Conservation (phyloP, 2,329 filamentous ascomycete species). For the Penicillium janthinellum region DNA sequence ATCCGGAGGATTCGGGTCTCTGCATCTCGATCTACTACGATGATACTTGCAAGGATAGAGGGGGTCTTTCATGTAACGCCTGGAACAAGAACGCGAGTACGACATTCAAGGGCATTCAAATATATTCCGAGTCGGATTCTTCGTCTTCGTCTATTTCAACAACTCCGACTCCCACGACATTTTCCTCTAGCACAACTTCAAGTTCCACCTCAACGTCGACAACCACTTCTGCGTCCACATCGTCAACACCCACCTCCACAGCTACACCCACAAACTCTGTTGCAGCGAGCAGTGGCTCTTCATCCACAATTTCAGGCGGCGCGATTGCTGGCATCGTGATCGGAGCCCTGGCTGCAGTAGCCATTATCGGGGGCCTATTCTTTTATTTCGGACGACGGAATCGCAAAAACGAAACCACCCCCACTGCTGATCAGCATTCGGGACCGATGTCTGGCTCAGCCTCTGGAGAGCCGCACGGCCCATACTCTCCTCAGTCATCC, state of each 20-base stretch:
- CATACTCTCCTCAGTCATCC: not conserved
- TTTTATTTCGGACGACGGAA: not conserved
- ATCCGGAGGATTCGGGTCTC: conserved; percentile 14
- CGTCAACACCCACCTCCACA: not conserved
- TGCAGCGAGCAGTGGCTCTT: not conserved
- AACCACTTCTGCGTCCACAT: not conserved
- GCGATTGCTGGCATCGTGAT: not conserved
- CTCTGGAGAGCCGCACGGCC: not conserved
- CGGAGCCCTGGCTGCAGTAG: not conserved
- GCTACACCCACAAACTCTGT: not conserved
- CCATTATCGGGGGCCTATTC: not conserved
- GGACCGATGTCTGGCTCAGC: not conserved
- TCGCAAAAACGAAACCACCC: not conserved
- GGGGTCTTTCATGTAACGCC: not conserved
- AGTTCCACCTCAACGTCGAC: not conserved
- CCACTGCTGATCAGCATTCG: not conserved
- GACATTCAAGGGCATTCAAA: not conserved
- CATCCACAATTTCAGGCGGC: not conserved
- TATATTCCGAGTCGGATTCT: not conserved
- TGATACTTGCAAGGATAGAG: conserved; percentile 6
- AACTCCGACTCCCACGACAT: not conserved
- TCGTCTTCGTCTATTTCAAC: not conserved
- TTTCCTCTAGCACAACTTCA: not conserved
- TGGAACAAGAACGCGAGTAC: not conserved
- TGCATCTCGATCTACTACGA: conserved; percentile 23